phyloP scores from a whole-genome alignment of 73 alveolate species.

The Symbiodinium natans region DNA sequence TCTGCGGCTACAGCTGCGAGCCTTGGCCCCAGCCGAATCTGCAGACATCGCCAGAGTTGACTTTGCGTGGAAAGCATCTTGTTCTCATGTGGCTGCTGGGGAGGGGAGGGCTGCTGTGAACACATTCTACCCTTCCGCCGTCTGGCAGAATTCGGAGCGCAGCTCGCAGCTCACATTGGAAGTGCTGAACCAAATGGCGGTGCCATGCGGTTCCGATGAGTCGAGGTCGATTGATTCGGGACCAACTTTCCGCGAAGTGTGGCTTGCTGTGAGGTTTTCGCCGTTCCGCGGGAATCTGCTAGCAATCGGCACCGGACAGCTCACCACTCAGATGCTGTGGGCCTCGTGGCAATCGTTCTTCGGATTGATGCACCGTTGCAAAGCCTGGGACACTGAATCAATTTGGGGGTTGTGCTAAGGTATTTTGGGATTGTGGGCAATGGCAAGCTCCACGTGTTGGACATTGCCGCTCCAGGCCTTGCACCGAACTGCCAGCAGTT shows the following conservation, averaged over 20 bases:
- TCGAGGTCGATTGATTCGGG: too few species aligned
- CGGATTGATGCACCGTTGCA: neutral
- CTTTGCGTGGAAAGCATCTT: too few species aligned
- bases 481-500: neutral
- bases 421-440: constrained; percentile 87
- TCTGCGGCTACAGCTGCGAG: constrained; percentile 91
- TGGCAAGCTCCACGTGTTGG: constrained; percentile 88
- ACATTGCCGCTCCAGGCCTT: constrained; percentile 47
- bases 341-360: neutral
- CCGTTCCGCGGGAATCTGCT: constrained; percentile 91
- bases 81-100: neutral
- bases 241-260: too few species aligned
- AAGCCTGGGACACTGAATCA: neutral
- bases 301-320: constrained; percentile 85
- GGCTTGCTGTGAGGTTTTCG: constrained; percentile 45
- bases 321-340: neutral
- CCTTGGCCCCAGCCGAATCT: neutral
- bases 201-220: too few species aligned
- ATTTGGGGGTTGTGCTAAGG: neutral
- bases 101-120: neutral
- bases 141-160: too few species aligned
- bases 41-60: neutral
- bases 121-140: too few species aligned
- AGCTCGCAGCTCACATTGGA: too few species aligned
- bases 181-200: too few species aligned